Evolutionary conservation across 805 yeast species (phyloP), one percentile per base, ranked within the genome.

Genomic region (Starmera caribaea): DNA sequence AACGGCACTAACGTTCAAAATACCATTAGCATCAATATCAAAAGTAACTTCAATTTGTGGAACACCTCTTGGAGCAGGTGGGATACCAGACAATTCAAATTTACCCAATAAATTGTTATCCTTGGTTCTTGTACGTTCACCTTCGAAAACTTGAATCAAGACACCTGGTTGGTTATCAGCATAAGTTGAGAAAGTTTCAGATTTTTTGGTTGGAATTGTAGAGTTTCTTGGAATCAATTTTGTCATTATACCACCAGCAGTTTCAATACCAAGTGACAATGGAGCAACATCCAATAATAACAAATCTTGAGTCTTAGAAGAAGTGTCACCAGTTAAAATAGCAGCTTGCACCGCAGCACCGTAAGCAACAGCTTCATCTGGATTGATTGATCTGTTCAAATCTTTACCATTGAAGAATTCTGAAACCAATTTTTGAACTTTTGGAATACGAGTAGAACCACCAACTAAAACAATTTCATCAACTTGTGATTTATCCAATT

Each of bases 101-200:
- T 89, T 89, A 76, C 97, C 97, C 61, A 89, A 81, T 66, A 87
- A 69, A 81, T 88, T 89, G 84, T 89, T 89, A 70, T 90, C 97
- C 76, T 81, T 84, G 41, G 96, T 88, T 73, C 81, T 81, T 50
- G 95, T 84, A 76, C 97, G 86, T 77, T 89, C 97, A 82, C 97
- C 97, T 77, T 89, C 96, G 61, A 73, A 89, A 55, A 89, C 97
- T 77, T 89, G 97, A 69, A 90, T 90, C 73, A 89, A 77, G 55
- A 90, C 97, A 84, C 97, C 96, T 61, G 97, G 97, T 75, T 90
- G 98, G 84, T 90, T 89, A 70, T 90, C 97, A 59, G 96, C 92
- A 68, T 86, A 87, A 57, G 98, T 90, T 50, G 97, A 88, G 88
- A 90, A 90, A 53, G 81, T 81, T 76, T 89, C 96, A 41, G 97